Percentiles rank a stretch among this genome's conserved stretches.
Conservation (phyloP, 2,329 filamentous ascomycete genomes). For the Colletotrichum lupini region DNA sequence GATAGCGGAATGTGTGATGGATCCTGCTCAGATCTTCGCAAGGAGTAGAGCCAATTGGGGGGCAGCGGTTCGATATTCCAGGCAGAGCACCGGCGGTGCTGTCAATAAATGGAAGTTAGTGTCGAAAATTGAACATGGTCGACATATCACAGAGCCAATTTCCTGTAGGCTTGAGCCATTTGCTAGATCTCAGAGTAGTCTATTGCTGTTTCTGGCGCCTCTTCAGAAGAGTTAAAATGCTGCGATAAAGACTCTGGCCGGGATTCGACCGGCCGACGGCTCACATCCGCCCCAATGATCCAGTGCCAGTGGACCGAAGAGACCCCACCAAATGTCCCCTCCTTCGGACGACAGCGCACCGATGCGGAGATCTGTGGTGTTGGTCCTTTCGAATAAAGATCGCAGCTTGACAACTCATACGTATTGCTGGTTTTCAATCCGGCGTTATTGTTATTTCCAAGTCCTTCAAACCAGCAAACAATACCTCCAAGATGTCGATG, state of each 20-base stretch:
- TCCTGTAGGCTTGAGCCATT: neutral
- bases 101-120: no score
- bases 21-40: no score
- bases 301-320: neutral
- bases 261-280: conserved; percentile 10
- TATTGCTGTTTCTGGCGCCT: neutral
- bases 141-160: neutral
- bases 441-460: no score
- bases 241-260: neutral
- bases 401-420: neutral
- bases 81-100: no score
- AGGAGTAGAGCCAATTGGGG: no score
- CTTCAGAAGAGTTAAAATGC: neutral
- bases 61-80: no score
- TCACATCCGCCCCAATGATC: conserved; percentile 29
- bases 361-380: conserved; percentile 14
- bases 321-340: conserved; percentile 9
- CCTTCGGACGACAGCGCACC: conserved; percentile 28
- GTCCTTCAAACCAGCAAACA: conserved; percentile 1
- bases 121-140: no score
- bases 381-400: neutral
- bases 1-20: neutral
- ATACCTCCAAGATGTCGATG: conserved; percentile 51
- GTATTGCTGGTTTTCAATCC: neutral
- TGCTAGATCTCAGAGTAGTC: neutral